Base-by-base conservation (phyloP, 2,329 filamentous ascomycete species). In the Paecilomyces sp. region DNA sequence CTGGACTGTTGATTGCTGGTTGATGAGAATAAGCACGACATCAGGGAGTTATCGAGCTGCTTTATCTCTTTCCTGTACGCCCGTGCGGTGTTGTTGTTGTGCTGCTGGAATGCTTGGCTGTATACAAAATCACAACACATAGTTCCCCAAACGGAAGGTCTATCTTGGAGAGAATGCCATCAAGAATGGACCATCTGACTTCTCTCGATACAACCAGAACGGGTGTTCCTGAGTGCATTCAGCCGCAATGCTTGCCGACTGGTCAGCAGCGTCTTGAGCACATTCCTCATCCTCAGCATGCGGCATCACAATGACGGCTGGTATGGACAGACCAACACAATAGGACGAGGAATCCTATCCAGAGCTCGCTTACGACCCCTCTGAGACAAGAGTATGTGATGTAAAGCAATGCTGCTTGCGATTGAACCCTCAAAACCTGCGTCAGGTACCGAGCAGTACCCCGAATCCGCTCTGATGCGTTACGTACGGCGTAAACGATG, bases 41-140 rank as follows among this genome's bases (percentile, higher is more conserved):
- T 34, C 34, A 54, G 52, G 33, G 56, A 53, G 51, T 53, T 34
- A n/a, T 57, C 34, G 41, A n/a, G 57, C 53, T 30, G 57, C 58
- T 62, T 62, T 62, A 62, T 58, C 50, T 57, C 22, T 51, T 55
- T 28, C 15, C 51, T 22, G 41, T 47, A 18, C 18, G 41, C 13
- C 41, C 41, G 41, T 47, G 41, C 41, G 41, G 41, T 47, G 41
- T 47, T 47, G 41, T 47, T 33, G 51, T 51, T 51, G 22, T 41
- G 33, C 24, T 18, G 22, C 15, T 25, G n/a, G 54, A 55, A 36
- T 36, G 59, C 36, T 51, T n/a, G 25, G 28, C 36, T 61, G 57
- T 47, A 55, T 51, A 51, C 50, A 55, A 28, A 33, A 62, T 41
- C 54, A 57, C 15, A 58, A 60, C 61, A 62, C 58, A 47, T 57